Percentiles rank a stretch among this genome's conserved stretches.
These are phyloP conservation scores for Tetratostichococcus sp. DNA, from an alignment of 139 green algal genomes.

Conservation along the genomic window DNA sequence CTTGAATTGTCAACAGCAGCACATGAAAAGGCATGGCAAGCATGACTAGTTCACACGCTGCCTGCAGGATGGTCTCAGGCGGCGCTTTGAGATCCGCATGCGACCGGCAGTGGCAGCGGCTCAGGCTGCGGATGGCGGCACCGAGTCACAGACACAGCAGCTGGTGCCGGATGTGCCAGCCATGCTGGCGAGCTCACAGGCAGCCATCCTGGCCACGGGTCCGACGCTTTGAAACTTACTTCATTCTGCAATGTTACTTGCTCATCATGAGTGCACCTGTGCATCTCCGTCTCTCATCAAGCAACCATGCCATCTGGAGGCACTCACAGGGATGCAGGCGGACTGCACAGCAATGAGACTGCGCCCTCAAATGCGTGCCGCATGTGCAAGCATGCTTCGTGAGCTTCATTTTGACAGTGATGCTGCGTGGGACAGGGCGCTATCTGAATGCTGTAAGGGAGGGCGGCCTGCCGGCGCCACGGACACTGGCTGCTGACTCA, in stretches of 20 bases:
- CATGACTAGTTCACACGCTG: too few relatives aligned
- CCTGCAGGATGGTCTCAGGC: constrained; percentile 29
- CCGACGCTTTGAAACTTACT: neutral
- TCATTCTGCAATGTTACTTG: too few relatives aligned
- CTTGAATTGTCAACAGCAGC: too few relatives aligned
- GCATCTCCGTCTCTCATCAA: too few relatives aligned
- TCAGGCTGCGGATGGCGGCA: neutral
- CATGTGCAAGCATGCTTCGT: too few relatives aligned
- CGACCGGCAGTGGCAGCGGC: constrained; percentile 4
- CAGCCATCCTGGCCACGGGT: constrained; percentile 61
- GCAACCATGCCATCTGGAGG: too few relatives aligned
- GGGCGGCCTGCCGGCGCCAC: constrained; percentile 47
- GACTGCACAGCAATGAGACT: neutral
- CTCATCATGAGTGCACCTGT: too few relatives aligned
- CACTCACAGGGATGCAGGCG: too few relatives aligned
- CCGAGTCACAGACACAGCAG: neutral
- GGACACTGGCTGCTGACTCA: constrained; percentile 24
- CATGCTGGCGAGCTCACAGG: constrained; percentile 50
- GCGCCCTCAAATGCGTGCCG: too few relatives aligned
- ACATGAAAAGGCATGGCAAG: neutral
- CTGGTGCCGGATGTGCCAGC: constrained; percentile 51
- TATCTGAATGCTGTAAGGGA: constrained; percentile 86
- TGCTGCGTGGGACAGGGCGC: too few relatives aligned
- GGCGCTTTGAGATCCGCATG: constrained; percentile 61
- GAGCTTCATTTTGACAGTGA: too few relatives aligned